A percentile compares a stretch with the other conserved stretches of the same genome.
These are phyloP conservation scores for Xylariales sp. DNA, from an alignment of 2,329 filamentous ascomycete genomes.

Conservation along the genomic window DNA sequence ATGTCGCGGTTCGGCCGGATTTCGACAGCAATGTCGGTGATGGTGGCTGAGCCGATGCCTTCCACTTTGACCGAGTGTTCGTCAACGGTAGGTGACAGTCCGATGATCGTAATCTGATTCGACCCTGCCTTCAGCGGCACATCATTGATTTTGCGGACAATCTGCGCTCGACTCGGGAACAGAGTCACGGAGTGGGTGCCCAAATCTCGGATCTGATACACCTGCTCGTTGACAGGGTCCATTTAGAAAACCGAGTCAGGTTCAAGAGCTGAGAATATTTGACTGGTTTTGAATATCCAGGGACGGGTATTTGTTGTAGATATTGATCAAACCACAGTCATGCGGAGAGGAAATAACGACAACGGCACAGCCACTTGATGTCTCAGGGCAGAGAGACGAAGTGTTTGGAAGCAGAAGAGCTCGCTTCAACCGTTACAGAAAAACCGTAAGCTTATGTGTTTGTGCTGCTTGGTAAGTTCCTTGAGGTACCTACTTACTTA, in stretches of 20 bases:
- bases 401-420: too few species aligned
- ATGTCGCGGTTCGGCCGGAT: constrained; percentile 49
- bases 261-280: neutral
- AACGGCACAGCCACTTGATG: too few species aligned
- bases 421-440: too few species aligned
- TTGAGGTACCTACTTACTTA: too few species aligned
- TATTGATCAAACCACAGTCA: too few species aligned
- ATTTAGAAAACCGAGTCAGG: neutral
- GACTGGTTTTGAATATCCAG: too few species aligned
- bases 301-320: too few species aligned
- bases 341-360: too few species aligned
- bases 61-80: constrained; percentile 56
- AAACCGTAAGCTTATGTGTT: too few species aligned
- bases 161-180: constrained; percentile 56
- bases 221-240: constrained; percentile 8
- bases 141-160: constrained; percentile 55
- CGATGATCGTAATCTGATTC: constrained; percentile 53
- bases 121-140: constrained; percentile 47
- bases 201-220: constrained; percentile 53
- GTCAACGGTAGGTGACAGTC: constrained; percentile 48
- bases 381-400: too few species aligned
- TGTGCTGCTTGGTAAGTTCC: too few species aligned
- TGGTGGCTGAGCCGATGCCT: constrained; percentile 51
- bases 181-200: constrained; percentile 58
- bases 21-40: constrained; percentile 59